phyloP scores from a whole-genome alignment of 192 early-diverging fungal genomes.

The Geosiphon pyriformis region DNA sequence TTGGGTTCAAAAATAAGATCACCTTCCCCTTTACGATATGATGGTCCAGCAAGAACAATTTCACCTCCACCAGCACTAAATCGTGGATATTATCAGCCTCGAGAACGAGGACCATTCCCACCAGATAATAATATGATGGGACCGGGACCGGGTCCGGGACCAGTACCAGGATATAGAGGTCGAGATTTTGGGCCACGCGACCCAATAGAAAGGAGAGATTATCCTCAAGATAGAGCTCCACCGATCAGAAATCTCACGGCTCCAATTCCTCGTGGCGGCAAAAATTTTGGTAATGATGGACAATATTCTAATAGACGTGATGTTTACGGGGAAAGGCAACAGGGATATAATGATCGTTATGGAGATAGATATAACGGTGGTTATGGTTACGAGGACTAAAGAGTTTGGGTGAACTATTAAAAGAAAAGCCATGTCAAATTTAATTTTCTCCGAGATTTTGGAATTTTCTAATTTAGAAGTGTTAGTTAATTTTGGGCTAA shows the following conservation, averaged over 20 bases:
- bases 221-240: not conserved
- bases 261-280: not conserved
- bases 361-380: not conserved
- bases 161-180: not conserved
- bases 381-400: not conserved
- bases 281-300: not conserved
- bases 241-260: not conserved
- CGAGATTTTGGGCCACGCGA: not conserved
- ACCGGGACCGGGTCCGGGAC: not conserved
- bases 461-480: too few relatives aligned
- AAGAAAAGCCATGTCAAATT: too few relatives aligned
- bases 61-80: not conserved
- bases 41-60: not conserved
- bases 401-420: too few relatives aligned
- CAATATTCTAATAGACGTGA: not conserved
- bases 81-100: constrained; percentile 14
- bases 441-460: too few relatives aligned
- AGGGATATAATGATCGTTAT: not conserved
- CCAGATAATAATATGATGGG: not conserved
- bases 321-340: not conserved
- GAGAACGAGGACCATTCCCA: constrained; percentile 1
- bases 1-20: not conserved
- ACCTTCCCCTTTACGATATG: constrained; percentile 4
- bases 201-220: not conserved
- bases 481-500: too few relatives aligned